phyloP scores from a whole-genome alignment of 495 filamentous ascomycete species.

The Aspergillus campestris region DNA sequence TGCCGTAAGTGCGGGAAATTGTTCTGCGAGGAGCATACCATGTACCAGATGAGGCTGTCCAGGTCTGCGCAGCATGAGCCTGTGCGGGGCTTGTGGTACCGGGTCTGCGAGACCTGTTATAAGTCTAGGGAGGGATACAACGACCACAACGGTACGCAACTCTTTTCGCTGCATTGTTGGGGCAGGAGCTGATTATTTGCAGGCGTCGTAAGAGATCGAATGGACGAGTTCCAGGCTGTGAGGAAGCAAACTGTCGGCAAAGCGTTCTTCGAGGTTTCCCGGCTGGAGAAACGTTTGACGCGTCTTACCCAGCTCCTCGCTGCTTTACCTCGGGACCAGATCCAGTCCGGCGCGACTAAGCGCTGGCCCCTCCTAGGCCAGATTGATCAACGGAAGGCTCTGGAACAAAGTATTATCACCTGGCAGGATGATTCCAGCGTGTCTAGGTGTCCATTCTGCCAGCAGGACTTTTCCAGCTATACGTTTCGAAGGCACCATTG shows the following conservation, averaged over 20 bases:
- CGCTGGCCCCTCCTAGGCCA: constrained; percentile 52
- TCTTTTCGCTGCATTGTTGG: background rate
- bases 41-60: constrained; percentile 99
- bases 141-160: constrained; percentile 58
- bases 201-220: constrained; percentile 61
- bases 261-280: constrained; percentile 72
- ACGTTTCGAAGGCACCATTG: constrained; percentile 90
- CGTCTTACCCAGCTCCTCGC: constrained; percentile 80
- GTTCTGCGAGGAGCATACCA: constrained; percentile 97
- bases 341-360: constrained; percentile 36
- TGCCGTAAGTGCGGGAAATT: constrained; percentile 86
- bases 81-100: constrained; percentile 83
- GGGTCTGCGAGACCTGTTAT: constrained; percentile 96
- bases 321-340: constrained; percentile 55
- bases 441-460: constrained; percentile 78
- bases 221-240: constrained; percentile 53
- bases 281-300: constrained; percentile 84
- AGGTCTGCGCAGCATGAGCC: constrained; percentile 86
- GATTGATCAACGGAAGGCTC: constrained; percentile 57
- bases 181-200: constrained; percentile 8
- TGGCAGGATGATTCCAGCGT: constrained; percentile 92
- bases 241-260: constrained; percentile 75
- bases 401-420: constrained; percentile 86
- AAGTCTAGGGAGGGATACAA: constrained; percentile 95
- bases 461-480: constrained; percentile 87